phyloP scores from a whole-genome alignment of 371 early-diverging fungal species.

The Smittium mucronatum region DNA sequence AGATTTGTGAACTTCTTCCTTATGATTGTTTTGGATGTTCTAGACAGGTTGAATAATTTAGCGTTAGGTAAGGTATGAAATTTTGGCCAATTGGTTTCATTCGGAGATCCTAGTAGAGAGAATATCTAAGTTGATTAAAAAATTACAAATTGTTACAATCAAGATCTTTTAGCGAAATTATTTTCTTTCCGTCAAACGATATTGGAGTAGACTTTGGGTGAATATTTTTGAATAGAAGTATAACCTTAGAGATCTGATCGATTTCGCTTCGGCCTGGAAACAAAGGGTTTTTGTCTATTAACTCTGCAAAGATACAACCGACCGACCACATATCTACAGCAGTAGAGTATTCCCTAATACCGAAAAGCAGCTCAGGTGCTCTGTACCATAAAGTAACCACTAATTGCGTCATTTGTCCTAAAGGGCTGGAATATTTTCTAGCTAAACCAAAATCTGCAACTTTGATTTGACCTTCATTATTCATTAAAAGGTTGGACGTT shows the following conservation, averaged over 20 bases:
- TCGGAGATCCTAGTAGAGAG: background rate
- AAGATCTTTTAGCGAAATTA: too few relatives aligned
- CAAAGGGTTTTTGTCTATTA: constrained; percentile 72
- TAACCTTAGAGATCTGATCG: constrained; percentile 74
- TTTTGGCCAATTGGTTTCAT: background rate
- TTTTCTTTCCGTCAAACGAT: constrained; percentile 11
- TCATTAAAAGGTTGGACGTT: constrained; percentile 86
- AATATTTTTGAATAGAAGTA: constrained; percentile 89
- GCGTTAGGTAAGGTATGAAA: constrained; percentile 35
- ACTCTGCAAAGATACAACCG: constrained; percentile 91
- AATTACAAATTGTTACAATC: background rate
- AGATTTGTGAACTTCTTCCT: constrained; percentile 34
- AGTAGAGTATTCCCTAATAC: constrained; percentile 80
- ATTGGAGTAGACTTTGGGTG: constrained; percentile 78
- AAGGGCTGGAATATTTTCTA: constrained; percentile 70
- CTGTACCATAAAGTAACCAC: constrained; percentile 98
- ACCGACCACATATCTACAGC: constrained; percentile 93
- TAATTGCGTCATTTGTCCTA: constrained; percentile 74
- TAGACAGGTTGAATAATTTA: constrained; percentile 43
- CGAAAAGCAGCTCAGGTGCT: constrained; percentile 89
- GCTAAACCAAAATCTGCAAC: constrained; percentile 89
- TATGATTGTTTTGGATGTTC: constrained; percentile 42
- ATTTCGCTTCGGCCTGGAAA: constrained; percentile 90
- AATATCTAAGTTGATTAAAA: background rate
- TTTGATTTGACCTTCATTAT: constrained; percentile 67